phyloP scores from a whole-genome alignment of 2,329 filamentous ascomycete species.

The Magnaporthiopsis incrustans region DNA sequence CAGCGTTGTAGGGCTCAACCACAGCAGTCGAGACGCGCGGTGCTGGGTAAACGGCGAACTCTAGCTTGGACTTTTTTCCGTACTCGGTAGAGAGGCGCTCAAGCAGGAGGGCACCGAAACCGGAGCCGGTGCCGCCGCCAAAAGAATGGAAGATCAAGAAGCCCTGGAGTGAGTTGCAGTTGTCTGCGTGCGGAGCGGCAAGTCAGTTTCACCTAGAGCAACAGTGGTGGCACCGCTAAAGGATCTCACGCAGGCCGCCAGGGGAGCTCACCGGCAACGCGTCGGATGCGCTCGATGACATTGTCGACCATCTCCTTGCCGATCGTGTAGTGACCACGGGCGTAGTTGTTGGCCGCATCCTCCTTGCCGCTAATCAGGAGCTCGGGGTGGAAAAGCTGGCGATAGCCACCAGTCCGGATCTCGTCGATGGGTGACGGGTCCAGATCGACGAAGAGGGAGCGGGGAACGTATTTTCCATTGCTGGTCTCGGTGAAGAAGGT shows the following conservation, averaged over 20 bases:
- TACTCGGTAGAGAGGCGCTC: slow-evolving; percentile 98
- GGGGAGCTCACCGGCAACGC: slow-evolving; percentile 53
- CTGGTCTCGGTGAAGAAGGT: slow-evolving; percentile 69
- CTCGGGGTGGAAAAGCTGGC: slow-evolving; percentile 65
- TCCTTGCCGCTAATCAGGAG: slow-evolving; percentile 75
- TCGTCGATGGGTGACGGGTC: slow-evolving; percentile 68
- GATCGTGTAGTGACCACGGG: slow-evolving; percentile 98
- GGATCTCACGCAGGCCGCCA: neutral
- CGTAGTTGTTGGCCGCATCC: slow-evolving; percentile 99
- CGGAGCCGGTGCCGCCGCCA: slow-evolving; percentile 96
- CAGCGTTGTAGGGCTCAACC: slow-evolving; percentile 99
- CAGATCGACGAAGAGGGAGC: slow-evolving; percentile 64
- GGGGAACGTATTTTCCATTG: slow-evolving; percentile 63
- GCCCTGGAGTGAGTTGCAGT: slow-evolving; percentile 95
- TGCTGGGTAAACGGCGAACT: slow-evolving; percentile 98
- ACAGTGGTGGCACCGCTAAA: neutral
- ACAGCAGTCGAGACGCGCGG: slow-evolving; percentile 96
- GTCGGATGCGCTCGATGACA: slow-evolving; percentile 95
- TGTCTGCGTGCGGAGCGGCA: slow-evolving; percentile 46
- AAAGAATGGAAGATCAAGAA: slow-evolving; percentile 99
- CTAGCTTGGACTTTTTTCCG: slow-evolving; percentile 99
- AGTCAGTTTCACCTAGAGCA: neutral
- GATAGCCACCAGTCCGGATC: slow-evolving; percentile 61
- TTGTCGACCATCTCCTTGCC: slow-evolving; percentile 99
- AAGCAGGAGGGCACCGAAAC: slow-evolving; percentile 97